Conservation (phyloP, 306 rosid genomes). For the Acacia acuminata region DNA sequence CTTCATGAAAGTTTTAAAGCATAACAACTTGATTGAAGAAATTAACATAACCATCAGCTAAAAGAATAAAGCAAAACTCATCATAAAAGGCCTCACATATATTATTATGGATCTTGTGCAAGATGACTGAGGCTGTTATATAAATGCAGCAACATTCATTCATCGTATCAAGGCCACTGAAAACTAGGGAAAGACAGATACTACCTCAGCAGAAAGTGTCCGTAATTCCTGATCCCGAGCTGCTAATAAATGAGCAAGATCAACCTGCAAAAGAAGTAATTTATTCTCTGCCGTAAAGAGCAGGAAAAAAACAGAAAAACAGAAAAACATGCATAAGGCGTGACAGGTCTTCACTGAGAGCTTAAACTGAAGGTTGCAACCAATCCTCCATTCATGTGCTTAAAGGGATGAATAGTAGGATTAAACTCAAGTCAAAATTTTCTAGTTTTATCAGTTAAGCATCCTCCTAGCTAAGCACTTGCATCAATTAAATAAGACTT, state of each 20-base stretch:
- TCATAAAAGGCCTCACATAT: background rate
- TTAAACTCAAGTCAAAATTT: background rate
- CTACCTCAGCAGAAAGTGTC: slow-evolving; percentile 95
- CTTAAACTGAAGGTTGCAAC: background rate
- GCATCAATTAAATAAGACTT: background rate
- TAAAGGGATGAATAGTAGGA: slow-evolving; percentile 13
- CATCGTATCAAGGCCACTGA: background rate
- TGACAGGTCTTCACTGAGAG: background rate
- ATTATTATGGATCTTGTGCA: background rate
- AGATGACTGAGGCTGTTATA: background rate
- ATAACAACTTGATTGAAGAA: background rate
- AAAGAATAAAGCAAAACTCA: background rate
- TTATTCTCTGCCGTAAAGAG: background rate
- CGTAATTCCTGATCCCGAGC: slow-evolving; percentile 98
- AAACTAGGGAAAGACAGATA: slow-evolving; percentile 24
- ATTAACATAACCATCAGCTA: slow-evolving; percentile 1
- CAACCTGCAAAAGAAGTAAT: slow-evolving; percentile 72
- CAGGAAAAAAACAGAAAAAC: background rate
- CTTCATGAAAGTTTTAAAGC: background rate
- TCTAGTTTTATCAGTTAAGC: background rate
- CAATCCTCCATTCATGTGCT: slow-evolving; percentile 15
- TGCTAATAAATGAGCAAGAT: slow-evolving; percentile 94
- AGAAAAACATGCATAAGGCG: background rate
- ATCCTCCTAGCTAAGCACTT: background rate
- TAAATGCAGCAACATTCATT: background rate